These are phyloP conservation scores for Camellia japonica DNA, from an alignment of 148 eudicot species.

Conservation along the genomic window DNA sequence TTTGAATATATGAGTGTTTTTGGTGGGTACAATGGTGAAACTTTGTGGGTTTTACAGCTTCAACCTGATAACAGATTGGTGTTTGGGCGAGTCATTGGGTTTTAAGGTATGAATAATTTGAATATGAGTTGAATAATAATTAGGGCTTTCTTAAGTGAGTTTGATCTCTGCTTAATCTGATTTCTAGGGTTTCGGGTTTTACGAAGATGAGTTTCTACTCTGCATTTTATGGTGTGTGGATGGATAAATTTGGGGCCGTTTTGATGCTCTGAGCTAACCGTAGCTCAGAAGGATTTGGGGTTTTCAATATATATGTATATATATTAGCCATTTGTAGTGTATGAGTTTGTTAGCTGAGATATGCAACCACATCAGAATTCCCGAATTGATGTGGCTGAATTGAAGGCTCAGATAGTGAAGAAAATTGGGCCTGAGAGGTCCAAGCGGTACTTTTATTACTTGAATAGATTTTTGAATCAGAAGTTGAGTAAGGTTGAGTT, in stretches of 20 bases:
- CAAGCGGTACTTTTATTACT: conserved; percentile 41
- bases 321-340: conserved; percentile 21
- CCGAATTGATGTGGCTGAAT: conserved; percentile 42
- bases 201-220: conserved; percentile 23
- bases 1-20: conserved; percentile 36
- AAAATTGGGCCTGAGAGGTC: conserved; percentile 58
- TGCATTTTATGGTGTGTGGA: conserved; percentile 18
- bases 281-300: conserved; percentile 21
- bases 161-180: conserved; percentile 31
- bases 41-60: conserved; percentile 45
- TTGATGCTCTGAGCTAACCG: conserved; percentile 13
- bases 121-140: background rate
- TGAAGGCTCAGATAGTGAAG: conserved; percentile 49
- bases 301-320: background rate
- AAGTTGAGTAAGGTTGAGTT: conserved; percentile 53
- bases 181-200: conserved; percentile 45
- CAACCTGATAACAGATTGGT: conserved; percentile 27
- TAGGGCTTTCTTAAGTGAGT: conserved; percentile 25
- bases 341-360: conserved; percentile 32
- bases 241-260: conserved; percentile 14
- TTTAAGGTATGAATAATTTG: background rate
- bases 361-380: conserved; percentile 49
- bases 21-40: conserved; percentile 30
- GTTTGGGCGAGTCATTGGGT: conserved; percentile 24
- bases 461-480: conserved; percentile 46